Conservation (phyloP, 495 filamentous ascomycete genomes). For the Penicillium egyptiacum region DNA sequence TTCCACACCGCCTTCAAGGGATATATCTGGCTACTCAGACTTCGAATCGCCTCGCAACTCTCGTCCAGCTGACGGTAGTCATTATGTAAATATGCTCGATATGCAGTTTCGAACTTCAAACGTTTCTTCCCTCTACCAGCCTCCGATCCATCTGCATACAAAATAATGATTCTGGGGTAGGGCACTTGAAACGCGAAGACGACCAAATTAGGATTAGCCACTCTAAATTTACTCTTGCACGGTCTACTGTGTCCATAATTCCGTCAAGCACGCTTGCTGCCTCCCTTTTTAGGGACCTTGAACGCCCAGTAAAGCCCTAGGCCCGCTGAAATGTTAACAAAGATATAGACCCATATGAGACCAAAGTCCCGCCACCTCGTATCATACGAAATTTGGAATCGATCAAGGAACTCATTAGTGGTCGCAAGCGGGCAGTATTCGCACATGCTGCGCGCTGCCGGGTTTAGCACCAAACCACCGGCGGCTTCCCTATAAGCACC, state of each 20-base stretch:
- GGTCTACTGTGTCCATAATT: neutral
- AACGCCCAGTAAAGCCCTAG: conserved; percentile 40
- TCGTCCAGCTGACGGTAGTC: too few relatives aligned
- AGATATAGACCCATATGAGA: conserved; percentile 39
- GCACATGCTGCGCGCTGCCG: conserved; percentile 26
- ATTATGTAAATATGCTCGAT: too few relatives aligned
- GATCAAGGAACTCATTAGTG: conserved; percentile 34
- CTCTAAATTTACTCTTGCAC: neutral
- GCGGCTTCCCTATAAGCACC: conserved; percentile 7
- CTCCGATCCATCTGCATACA: neutral
- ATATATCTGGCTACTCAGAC: too few relatives aligned
- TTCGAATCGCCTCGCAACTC: too few relatives aligned
- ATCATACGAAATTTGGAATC: conserved; percentile 27
- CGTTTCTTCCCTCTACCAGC: conserved; percentile 19
- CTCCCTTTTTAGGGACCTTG: conserved; percentile 43
- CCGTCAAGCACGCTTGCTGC: neutral
- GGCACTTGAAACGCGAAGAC: neutral
- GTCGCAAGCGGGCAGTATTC: conserved; percentile 29
- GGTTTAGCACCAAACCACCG: conserved; percentile 33
- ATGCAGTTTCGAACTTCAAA: neutral
- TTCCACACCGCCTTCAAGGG: neutral
- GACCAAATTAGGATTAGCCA: neutral
- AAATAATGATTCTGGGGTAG: neutral
- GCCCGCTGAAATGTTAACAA: conserved; percentile 34
- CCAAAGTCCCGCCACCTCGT: conserved; percentile 44